Conservation (phyloP, 1,139 yeast genomes). For the Kluyveromyces marxianus region DNA sequence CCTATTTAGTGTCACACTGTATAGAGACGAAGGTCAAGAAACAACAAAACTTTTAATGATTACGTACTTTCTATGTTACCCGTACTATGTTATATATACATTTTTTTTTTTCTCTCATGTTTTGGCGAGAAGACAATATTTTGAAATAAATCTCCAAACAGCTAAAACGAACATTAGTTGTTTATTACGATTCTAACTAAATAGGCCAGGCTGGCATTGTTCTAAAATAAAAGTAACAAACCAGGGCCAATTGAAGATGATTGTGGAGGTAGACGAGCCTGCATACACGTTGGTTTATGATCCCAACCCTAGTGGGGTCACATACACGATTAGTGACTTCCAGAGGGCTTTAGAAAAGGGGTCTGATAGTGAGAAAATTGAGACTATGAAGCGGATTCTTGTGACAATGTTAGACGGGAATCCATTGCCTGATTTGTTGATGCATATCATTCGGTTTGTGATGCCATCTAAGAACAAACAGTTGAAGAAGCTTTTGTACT, state of each 20-base stretch:
- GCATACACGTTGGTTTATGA: conserved; percentile 74
- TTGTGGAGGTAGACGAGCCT: conserved; percentile 20
- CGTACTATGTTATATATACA: neutral
- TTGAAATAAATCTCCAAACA: neutral
- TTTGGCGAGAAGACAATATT: neutral
- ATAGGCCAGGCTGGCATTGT: no score
- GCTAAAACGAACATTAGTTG: no score
- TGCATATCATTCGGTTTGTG: conserved; percentile 94
- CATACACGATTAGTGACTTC: conserved; percentile 66
- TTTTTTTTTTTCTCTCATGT: neutral
- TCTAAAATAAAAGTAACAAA: neutral
- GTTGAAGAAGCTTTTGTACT: conserved; percentile 84
- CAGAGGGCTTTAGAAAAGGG: conserved; percentile 81
- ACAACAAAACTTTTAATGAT: conserved; percentile 8
- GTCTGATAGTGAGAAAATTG: conserved; percentile 78
- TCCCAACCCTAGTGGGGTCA: conserved; percentile 59
- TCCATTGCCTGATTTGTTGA: conserved; percentile 86
- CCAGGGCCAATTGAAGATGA: conserved; percentile 9
- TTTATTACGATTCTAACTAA: no score
- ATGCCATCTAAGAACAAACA: conserved; percentile 93
- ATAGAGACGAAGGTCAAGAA: no score
- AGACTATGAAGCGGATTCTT: conserved; percentile 82
- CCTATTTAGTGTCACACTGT: no score
- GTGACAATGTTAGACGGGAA: conserved; percentile 89
- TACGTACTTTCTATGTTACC: neutral